These are phyloP conservation scores for Linum tenue DNA, from an alignment of 345 rosid genomes.

Conservation along the genomic window DNA sequence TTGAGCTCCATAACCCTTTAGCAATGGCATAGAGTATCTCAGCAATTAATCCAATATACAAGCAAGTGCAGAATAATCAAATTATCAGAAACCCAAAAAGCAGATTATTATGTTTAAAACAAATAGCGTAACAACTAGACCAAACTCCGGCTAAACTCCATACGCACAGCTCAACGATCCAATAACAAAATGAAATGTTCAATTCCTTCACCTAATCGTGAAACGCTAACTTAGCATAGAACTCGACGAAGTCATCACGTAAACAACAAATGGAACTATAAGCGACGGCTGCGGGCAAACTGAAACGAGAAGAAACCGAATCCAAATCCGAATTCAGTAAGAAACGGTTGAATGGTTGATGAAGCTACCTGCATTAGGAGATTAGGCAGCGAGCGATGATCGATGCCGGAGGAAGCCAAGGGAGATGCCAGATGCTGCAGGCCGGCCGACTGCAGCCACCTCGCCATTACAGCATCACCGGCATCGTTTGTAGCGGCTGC, in stretches of 20 bases:
- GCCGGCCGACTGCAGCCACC: conserved; percentile 99
- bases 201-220: neutral
- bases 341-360: neutral
- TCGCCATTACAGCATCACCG: conserved; percentile 95
- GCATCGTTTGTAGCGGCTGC: conserved; percentile 63
- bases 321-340: neutral
- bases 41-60: neutral
- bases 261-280: neutral
- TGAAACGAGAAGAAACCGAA: neutral
- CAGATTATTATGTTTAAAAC: neutral
- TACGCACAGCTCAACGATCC: neutral
- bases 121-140: neutral
- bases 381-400: conserved; percentile 84
- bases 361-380: conserved; percentile 71
- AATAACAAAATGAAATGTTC: neutral
- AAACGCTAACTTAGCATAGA: neutral
- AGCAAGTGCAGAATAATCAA: neutral
- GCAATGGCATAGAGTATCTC: conserved; percentile 14
- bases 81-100: neutral
- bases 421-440: conserved; percentile 99
- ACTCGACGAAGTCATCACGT: neutral
- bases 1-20: conserved; percentile 90
- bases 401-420: conserved; percentile 60
- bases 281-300: neutral
- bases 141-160: neutral